A percentile compares a stretch with the other conserved stretches of the same genome.
phyloP scores from a whole-genome alignment of 2,329 filamentous ascomycete genomes.

The Didymella keratinophila region DNA sequence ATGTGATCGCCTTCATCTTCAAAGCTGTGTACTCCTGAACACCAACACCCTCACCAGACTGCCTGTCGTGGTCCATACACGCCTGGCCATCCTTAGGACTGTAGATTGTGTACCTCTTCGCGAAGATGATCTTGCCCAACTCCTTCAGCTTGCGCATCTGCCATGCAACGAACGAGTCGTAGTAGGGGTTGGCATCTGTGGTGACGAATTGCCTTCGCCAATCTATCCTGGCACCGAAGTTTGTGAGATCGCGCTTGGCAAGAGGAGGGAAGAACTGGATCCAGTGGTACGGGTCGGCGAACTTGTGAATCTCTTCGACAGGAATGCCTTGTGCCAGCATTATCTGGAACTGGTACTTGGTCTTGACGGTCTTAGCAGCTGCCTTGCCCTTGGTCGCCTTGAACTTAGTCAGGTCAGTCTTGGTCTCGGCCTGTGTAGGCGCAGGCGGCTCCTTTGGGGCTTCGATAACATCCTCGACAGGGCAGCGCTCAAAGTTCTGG shows the following conservation, averaged over 20 bases:
- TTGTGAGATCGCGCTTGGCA: constrained; percentile 79
- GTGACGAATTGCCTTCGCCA: constrained; percentile 94
- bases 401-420: constrained; percentile 91
- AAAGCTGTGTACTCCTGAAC: constrained; percentile 93
- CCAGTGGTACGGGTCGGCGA: constrained; percentile 92
- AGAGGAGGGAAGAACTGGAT: constrained; percentile 89
- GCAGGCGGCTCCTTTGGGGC: constrained; percentile 62
- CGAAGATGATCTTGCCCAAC: constrained; percentile 91
- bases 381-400: constrained; percentile 80
- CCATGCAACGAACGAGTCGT: constrained; percentile 94
- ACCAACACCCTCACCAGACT: constrained; percentile 79
- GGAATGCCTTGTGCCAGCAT: constrained; percentile 92
- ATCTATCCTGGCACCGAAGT: constrained; percentile 86
- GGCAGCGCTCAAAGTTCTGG: constrained; percentile 79
- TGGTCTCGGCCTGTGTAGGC: constrained; percentile 68
- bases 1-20: constrained; percentile 90
- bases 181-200: constrained; percentile 96
- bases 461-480: constrained; percentile 47
- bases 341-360: constrained; percentile 96
- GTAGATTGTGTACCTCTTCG: constrained; percentile 89
- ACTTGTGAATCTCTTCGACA: constrained; percentile 86
- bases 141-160: constrained; percentile 94
- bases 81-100: constrained; percentile 87
- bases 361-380: constrained; percentile 85
- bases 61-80: constrained; percentile 87